A percentile compares a stretch with the other conserved stretches of the same genome.
Evolutionary conservation across 2,329 filamentous ascomycete species (phyloP).

Genomic region (Hypoxylon sp.): DNA sequence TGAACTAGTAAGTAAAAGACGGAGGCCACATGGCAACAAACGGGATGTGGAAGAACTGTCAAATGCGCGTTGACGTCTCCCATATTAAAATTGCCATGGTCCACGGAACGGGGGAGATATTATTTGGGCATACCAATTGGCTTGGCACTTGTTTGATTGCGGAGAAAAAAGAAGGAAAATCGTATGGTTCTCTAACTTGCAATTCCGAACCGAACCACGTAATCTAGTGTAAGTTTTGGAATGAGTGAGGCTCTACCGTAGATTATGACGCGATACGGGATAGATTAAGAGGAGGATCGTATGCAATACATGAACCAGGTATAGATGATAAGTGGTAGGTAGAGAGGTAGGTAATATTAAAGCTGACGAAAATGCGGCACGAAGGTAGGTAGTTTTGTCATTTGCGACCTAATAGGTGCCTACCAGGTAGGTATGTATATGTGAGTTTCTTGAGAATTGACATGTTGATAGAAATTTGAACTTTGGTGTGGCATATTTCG

Average conservation of each 20-base stretch:
- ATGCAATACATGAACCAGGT: too few relatives aligned
- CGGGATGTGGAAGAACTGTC: background rate
- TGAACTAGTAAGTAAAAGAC: background rate
- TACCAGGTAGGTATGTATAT: background rate
- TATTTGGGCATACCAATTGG: too few relatives aligned
- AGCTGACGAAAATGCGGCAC: background rate
- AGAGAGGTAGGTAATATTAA: too few relatives aligned
- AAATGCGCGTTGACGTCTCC: conserved; percentile 20
- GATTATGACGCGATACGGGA: too few relatives aligned
- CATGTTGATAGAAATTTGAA: conserved; percentile 1
- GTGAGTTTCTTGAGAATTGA: background rate
- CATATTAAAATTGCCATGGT: background rate
- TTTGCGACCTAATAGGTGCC: too few relatives aligned
- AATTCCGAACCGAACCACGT: too few relatives aligned
- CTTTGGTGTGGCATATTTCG: conserved; percentile 39
- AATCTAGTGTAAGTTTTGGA: too few relatives aligned
- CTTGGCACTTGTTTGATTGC: background rate
- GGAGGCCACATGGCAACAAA: background rate
- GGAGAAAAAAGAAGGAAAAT: background rate
- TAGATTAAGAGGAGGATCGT: too few relatives aligned
- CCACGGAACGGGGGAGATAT: too few relatives aligned
- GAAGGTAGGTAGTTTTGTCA: background rate
- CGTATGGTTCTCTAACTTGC: too few relatives aligned
- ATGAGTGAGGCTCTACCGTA: background rate
- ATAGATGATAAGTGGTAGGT: too few relatives aligned